A percentile compares a stretch with the other conserved stretches of the same genome.
Evolutionary conservation across 2,329 filamentous ascomycete species (phyloP).

Genomic region (Neofusicoccum ribis): DNA sequence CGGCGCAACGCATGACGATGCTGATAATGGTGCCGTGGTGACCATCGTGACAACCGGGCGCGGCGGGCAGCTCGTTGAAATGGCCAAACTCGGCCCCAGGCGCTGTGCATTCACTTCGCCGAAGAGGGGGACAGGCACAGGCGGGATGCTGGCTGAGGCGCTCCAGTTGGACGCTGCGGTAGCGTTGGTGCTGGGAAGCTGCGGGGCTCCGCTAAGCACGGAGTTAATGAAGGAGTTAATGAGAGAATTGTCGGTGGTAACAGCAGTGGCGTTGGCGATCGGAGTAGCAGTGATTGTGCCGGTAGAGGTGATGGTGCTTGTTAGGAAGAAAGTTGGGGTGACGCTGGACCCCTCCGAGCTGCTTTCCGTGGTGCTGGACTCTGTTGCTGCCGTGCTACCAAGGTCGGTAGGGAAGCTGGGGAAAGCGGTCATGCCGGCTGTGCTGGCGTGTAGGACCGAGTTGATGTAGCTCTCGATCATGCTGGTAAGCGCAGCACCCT

Average conservation of each 20-base stretch:
- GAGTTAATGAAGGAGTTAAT: constrained; percentile 8
- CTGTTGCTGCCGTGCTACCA: constrained; percentile 16
- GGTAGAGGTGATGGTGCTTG: constrained; percentile 2
- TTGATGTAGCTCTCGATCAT: constrained; percentile 1
- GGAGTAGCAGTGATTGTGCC: neutral
- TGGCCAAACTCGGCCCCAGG: neutral
- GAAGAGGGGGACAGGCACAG: neutral
- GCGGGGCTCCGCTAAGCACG: constrained; percentile 20
- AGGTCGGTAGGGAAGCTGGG: neutral
- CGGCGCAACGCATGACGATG: neutral
- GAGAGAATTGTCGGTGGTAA: neutral
- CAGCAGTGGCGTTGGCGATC: neutral
- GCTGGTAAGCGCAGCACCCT: neutral
- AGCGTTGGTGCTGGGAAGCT: constrained; percentile 37
- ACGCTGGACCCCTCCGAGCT: constrained; percentile 1
- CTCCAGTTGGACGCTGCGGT: constrained; percentile 20
- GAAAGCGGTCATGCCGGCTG: neutral
- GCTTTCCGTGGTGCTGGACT: constrained; percentile 19
- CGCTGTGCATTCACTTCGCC: neutral
- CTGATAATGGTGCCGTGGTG: neutral
- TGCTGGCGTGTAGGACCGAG: neutral
- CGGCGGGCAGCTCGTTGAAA: neutral
- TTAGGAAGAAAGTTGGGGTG: neutral
- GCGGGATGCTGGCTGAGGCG: neutral
- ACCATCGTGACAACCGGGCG: neutral